Percentiles rank a stretch among this genome's conserved stretches.
Conservation (phyloP, 129 eudicot genomes). For the Tagetes patula region DNA sequence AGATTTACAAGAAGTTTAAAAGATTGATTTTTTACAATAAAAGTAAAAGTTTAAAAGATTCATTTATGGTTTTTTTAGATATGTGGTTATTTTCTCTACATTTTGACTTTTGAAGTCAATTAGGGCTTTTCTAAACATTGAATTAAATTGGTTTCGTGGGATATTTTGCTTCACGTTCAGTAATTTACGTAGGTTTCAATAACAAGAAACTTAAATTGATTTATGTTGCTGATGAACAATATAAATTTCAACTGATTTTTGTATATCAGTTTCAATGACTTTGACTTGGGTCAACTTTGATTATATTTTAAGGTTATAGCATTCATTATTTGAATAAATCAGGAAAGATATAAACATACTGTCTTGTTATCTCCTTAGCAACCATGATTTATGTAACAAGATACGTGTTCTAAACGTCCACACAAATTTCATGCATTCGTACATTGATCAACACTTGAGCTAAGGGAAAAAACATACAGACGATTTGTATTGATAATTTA, state of each 20-base stretch:
- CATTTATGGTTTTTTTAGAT: background rate
- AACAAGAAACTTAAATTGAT: background rate
- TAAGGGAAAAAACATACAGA: background rate
- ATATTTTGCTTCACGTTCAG: background rate
- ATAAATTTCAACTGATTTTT: background rate
- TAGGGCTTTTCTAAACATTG: background rate
- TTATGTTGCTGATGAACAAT: constrained; percentile 1
- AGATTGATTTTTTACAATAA: constrained; percentile 28
- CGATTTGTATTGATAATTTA: background rate
- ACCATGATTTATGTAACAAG: too few relatives aligned
- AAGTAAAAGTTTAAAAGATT: background rate
- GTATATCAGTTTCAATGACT: background rate
- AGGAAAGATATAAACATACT: too few relatives aligned
- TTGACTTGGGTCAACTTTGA: background rate
- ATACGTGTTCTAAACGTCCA: background rate
- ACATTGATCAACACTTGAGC: background rate
- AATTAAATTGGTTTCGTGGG: background rate
- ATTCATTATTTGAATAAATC: too few relatives aligned
- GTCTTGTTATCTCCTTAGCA: too few relatives aligned
- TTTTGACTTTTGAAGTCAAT: constrained; percentile 22
- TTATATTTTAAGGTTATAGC: too few relatives aligned
- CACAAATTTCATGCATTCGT: constrained; percentile 9
- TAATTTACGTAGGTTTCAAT: background rate
- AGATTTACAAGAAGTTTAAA: constrained; percentile 9
- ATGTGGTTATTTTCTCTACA: background rate